phyloP scores from a whole-genome alignment of 2,329 filamentous ascomycete species.

The Calonectria leucothoes region DNA sequence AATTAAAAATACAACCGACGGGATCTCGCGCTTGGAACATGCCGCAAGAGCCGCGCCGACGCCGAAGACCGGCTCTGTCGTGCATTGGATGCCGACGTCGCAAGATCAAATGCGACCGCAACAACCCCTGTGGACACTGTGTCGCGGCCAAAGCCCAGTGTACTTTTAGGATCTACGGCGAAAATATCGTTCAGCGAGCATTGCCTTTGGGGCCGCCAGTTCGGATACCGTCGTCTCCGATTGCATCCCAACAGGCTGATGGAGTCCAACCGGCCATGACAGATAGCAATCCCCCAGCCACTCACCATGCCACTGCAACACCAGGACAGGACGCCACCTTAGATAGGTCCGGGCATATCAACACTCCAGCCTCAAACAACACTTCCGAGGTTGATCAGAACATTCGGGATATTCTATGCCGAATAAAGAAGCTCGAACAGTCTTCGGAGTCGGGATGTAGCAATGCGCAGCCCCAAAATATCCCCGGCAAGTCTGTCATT shows the following conservation, averaged over 20 bases:
- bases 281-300: background rate
- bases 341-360: background rate
- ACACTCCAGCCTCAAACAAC: background rate
- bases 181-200: background rate
- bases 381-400: background rate
- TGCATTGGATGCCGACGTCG: slow-evolving; percentile 15
- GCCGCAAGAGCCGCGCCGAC: slow-evolving; percentile 1
- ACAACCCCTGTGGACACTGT: slow-evolving; percentile 12
- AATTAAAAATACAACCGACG: background rate
- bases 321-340: background rate
- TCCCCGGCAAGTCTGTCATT: background rate
- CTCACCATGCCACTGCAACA: background rate
- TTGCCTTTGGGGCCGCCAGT: background rate
- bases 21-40: background rate
- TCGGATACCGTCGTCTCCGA: background rate
- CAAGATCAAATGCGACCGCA: slow-evolving; percentile 23
- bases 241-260: background rate
- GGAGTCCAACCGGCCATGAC: background rate
- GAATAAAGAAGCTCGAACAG: background rate
- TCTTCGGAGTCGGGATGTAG: background rate
- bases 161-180: background rate
- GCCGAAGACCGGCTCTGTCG: slow-evolving; percentile 9
- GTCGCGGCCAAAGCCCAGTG: background rate
- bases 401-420: background rate
- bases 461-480: background rate